Percentiles rank a stretch among this genome's conserved stretches.
phyloP scores from a whole-genome alignment of 2,329 filamentous ascomycete species.

The Chaetomium olivaceum region DNA sequence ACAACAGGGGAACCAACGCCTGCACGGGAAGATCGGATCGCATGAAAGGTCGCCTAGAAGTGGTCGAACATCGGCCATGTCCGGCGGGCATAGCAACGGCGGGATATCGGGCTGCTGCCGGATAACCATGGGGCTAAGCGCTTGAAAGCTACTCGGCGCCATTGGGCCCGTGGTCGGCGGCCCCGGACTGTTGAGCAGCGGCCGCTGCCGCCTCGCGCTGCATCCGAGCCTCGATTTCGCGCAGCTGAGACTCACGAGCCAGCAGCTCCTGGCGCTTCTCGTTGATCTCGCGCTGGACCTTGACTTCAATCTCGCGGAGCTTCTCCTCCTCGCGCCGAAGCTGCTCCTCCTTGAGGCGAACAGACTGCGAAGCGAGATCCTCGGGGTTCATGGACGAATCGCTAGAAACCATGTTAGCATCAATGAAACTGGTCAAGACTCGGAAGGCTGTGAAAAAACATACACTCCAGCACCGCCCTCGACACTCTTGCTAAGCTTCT shows the following conservation, averaged over 20 bases:
- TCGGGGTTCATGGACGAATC: constrained; percentile 97
- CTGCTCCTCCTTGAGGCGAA: constrained; percentile 99
- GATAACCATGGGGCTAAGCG: neutral
- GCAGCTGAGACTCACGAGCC: constrained; percentile 95
- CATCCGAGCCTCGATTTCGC: constrained; percentile 98
- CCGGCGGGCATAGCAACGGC: constrained; percentile 25
- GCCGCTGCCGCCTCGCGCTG: constrained; percentile 62
- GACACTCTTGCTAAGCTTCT: constrained; percentile 99
- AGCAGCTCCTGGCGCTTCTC: constrained; percentile 98
- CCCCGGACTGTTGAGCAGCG: constrained; percentile 39
- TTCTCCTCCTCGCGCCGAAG: constrained; percentile 99
- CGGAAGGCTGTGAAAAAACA: constrained; percentile 44
- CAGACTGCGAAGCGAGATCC: constrained; percentile 93
- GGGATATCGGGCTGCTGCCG: constrained; percentile 33
- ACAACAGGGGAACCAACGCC: constrained; percentile 52
- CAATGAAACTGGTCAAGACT: neutral
- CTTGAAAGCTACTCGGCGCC: constrained; percentile 46
- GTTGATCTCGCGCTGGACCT: constrained; percentile 99
- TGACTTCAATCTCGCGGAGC: constrained; percentile 97
- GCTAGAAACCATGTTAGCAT: constrained; percentile 45
- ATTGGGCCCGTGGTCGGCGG: constrained; percentile 49
- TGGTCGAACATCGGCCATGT: constrained; percentile 25
- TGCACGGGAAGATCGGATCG: constrained; percentile 50
- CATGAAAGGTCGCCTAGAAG: constrained; percentile 38
- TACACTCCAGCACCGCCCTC: constrained; percentile 87